phyloP scores from a whole-genome alignment of 805 yeast species.

The Schizosaccharomyces octosporus region DNA sequence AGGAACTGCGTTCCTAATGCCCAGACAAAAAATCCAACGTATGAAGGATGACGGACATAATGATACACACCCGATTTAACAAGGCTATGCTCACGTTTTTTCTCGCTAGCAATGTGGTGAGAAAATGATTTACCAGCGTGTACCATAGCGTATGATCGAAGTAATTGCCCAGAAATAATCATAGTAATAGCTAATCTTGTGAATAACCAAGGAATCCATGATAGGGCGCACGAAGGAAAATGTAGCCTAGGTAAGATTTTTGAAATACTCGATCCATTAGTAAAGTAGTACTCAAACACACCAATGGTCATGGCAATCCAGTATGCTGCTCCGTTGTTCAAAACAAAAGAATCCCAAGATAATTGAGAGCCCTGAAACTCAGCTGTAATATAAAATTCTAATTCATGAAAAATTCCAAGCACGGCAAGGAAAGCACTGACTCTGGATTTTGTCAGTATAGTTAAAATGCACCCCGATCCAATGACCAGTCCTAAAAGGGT shows the following conservation, averaged over 20 bases:
- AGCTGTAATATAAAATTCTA: slow-evolving; percentile 67
- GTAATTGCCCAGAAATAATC: slow-evolving; percentile 34
- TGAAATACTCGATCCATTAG: slow-evolving; percentile 35
- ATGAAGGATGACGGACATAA: slow-evolving; percentile 62
- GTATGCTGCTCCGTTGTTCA: neutral
- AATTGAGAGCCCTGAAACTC: slow-evolving; percentile 26
- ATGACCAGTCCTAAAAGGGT: neutral
- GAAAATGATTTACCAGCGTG: slow-evolving; percentile 72
- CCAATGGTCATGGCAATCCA: neutral
- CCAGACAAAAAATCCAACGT: slow-evolving; percentile 84
- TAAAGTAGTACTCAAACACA: slow-evolving; percentile 27
- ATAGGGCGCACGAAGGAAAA: neutral
- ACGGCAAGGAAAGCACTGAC: slow-evolving; percentile 23
- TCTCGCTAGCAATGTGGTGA: slow-evolving; percentile 41
- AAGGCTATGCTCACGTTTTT: slow-evolving; percentile 31
- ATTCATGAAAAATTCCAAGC: slow-evolving; percentile 43
- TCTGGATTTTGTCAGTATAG: neutral
- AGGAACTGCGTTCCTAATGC: slow-evolving; percentile 62
- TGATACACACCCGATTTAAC: slow-evolving; percentile 54
- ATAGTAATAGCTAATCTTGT: slow-evolving; percentile 24
- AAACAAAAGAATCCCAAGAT: neutral
- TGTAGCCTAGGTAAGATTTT: slow-evolving; percentile 23
- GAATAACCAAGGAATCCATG: neutral
- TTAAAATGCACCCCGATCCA: neutral
- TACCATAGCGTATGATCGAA: slow-evolving; percentile 59